Conservation (phyloP, 768 basidiomycete species). For the Mrakia blollopis region DNA sequence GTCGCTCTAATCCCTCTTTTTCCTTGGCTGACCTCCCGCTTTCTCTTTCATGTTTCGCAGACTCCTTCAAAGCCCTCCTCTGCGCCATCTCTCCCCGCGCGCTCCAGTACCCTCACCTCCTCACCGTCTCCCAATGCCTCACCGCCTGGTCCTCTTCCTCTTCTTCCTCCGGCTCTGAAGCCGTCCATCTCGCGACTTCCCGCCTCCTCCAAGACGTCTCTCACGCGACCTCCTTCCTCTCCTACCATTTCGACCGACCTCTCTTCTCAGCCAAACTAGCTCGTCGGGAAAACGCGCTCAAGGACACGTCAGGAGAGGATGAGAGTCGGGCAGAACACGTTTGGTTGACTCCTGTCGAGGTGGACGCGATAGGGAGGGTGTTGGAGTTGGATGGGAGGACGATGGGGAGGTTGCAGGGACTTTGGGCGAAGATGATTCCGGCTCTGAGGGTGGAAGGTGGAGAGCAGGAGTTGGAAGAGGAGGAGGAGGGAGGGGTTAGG, state of each 20-base stretch:
- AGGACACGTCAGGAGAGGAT: background rate
- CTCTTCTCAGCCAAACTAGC: conserved; percentile 13
- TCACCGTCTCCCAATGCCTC: background rate
- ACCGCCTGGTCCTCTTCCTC: conserved; percentile 2
- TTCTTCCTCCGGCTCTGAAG: background rate
- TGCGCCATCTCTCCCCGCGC: conserved; percentile 25
- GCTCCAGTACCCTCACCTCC: conserved; percentile 22
- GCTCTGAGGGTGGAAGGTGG: background rate
- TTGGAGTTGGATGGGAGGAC: conserved; percentile 19
- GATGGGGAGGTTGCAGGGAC: conserved; percentile 19
- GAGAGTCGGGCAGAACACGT: background rate
- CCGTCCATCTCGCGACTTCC: background rate
- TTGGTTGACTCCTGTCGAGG: background rate
- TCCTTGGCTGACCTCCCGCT: background rate
- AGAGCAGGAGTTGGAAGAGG: conserved; percentile 8
- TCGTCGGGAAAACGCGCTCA: background rate
- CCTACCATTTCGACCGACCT: conserved; percentile 6
- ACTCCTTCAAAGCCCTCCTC: conserved; percentile 26
- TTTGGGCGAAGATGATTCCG: conserved; percentile 10
- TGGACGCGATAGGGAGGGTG: background rate
- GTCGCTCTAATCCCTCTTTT: background rate
- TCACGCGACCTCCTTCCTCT: background rate
- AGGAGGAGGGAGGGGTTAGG: conserved; percentile 13
- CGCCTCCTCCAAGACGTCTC: conserved; percentile 19
- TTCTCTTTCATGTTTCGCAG: background rate